Conservation (phyloP, 2,329 filamentous ascomycete species). For the Botrytis sinoallii region DNA sequence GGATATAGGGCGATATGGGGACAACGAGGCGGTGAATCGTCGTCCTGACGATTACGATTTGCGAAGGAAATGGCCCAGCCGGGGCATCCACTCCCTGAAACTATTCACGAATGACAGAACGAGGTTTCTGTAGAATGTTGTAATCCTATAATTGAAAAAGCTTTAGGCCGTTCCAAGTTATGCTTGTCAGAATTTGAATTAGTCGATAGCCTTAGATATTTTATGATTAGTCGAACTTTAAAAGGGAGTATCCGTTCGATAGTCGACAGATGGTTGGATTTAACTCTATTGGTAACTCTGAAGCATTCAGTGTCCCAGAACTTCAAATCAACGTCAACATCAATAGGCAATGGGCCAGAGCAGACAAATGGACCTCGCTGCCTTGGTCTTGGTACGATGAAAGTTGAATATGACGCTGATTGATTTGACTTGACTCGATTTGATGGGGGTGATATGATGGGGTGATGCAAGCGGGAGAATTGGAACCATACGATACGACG, state of each 20-base stretch:
- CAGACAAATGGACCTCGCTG: background rate
- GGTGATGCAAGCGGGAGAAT: slow-evolving; percentile 12
- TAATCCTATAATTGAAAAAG: background rate
- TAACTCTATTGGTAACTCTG: background rate
- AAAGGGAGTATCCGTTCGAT: slow-evolving; percentile 18
- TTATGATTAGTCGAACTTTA: slow-evolving; percentile 10
- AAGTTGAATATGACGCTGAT: slow-evolving; percentile 1
- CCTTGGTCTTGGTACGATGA: background rate
- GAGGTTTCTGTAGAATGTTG: slow-evolving; percentile 9
- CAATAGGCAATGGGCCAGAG: background rate
- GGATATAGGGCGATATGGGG: slow-evolving; percentile 11
- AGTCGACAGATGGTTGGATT: background rate
- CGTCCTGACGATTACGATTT: slow-evolving; percentile 20
- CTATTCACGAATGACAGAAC: slow-evolving; percentile 13
- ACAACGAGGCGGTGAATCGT: slow-evolving; percentile 17
- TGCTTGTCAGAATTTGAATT: background rate
- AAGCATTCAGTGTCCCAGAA: background rate
- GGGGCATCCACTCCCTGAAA: slow-evolving; percentile 11
- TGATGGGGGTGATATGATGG: background rate
- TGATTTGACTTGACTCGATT: background rate
- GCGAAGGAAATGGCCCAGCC: background rate
- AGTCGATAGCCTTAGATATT: slow-evolving; percentile 13
- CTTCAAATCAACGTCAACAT: slow-evolving; percentile 3
- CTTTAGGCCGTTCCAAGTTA: slow-evolving; percentile 13
- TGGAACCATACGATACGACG: slow-evolving; percentile 12